phyloP scores from a whole-genome alignment of 345 rosid species.

The Populus davidiana region DNA sequence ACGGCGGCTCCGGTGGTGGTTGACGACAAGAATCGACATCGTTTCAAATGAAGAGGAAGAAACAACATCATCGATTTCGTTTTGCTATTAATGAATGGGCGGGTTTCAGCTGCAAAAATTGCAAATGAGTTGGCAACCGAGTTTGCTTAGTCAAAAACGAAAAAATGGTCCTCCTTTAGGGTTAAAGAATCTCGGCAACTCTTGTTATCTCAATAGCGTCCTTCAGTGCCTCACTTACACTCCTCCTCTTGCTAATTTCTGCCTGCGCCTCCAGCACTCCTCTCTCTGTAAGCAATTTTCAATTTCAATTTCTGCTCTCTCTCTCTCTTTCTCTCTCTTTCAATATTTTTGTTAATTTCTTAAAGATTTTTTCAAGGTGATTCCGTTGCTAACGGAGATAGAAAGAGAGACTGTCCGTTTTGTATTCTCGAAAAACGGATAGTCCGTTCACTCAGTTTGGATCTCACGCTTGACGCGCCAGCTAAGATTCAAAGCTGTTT shows the following conservation, averaged over 20 bases:
- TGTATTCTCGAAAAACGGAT: constrained; percentile 82
- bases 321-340: neutral
- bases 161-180: constrained; percentile 85
- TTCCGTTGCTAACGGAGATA: constrained; percentile 44
- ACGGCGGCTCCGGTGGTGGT: constrained; percentile 4
- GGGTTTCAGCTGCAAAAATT: constrained; percentile 34
- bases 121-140: constrained; percentile 98
- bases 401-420: constrained; percentile 82
- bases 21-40: neutral
- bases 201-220: constrained; percentile 95
- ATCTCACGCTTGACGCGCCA: constrained; percentile 61
- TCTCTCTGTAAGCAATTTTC: constrained; percentile 49
- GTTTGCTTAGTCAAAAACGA: constrained; percentile 69
- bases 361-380: constrained; percentile 49
- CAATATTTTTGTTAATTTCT: neutral
- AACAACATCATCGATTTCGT: neutral
- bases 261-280: constrained; percentile 77
- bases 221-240: constrained; percentile 93
- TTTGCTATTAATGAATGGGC: constrained; percentile 26
- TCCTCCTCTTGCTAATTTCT: constrained; percentile 97
- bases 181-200: constrained; percentile 87
- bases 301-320: neutral
- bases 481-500: constrained; percentile 62
- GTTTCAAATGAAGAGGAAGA: constrained; percentile 18
- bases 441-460: constrained; percentile 65